Percentiles rank a stretch among this genome's conserved stretches.
These are phyloP conservation scores for Berberis vulgaris DNA, from an alignment of 164 flowering plant genomes.

Conservation along the genomic window DNA sequence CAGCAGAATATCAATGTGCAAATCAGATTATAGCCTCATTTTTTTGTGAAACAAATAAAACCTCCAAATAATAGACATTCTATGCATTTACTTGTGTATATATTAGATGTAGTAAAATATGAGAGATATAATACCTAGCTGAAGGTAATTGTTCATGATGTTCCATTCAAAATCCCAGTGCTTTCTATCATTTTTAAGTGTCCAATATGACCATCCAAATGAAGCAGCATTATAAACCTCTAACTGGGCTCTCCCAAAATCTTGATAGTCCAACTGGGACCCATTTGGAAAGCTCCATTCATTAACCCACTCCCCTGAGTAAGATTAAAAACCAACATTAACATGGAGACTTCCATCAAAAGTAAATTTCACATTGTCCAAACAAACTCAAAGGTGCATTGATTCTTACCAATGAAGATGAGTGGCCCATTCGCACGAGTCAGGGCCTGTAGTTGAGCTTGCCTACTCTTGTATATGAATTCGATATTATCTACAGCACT, in stretches of 20 bases:
- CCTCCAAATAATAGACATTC: neutral
- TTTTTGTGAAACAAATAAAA: too few relatives aligned
- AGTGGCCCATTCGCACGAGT: constrained; percentile 71
- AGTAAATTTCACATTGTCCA: neutral
- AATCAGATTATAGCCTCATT: too few relatives aligned
- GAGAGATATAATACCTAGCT: constrained; percentile 33
- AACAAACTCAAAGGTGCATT: neutral
- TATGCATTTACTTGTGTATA: neutral
- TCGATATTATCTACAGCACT: constrained; percentile 50
- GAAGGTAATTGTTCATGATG: constrained; percentile 56
- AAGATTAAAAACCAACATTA: constrained; percentile 1
- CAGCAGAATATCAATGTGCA: constrained; percentile 5
- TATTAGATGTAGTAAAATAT: neutral
- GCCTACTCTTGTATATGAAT: constrained; percentile 54
- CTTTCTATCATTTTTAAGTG: constrained; percentile 60
- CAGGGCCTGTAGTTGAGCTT: constrained; percentile 47
- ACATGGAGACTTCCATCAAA: neutral
- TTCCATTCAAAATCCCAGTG: constrained; percentile 96
- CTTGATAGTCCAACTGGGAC: constrained; percentile 51
- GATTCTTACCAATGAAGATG: constrained; percentile 58
- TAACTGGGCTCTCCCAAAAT: constrained; percentile 64
- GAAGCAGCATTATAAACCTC: constrained; percentile 68
- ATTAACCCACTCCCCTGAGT: constrained; percentile 89
- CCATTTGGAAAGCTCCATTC: constrained; percentile 61
- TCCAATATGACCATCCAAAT: constrained; percentile 95